Percentiles rank a stretch among this genome's conserved stretches.
Conservation (phyloP, 805 yeast species). For the Pichia insulana region DNA sequence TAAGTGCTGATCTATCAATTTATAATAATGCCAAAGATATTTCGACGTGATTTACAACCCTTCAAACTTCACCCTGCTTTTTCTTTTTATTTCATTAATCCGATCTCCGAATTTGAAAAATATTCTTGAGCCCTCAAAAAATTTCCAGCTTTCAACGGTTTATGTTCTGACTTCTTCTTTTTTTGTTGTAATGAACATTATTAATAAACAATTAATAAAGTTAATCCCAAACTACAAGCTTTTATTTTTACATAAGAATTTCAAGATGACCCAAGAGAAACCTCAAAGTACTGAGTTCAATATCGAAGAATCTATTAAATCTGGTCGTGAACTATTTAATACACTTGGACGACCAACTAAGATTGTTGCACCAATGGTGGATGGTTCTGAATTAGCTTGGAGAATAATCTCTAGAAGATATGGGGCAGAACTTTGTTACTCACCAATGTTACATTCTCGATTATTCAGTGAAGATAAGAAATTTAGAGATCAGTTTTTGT, state of each 20-base stretch:
- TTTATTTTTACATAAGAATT: not conserved
- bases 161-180: not conserved
- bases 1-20: too few species aligned
- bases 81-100: too few species aligned
- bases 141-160: not conserved
- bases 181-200: not conserved
- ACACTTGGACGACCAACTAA: slow-evolving; percentile 67
- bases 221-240: not conserved
- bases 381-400: slow-evolving; percentile 95
- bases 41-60: too few species aligned
- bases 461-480: slow-evolving; percentile 78
- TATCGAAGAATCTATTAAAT: slow-evolving; percentile 8
- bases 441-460: slow-evolving; percentile 95
- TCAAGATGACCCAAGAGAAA: not conserved
- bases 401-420: slow-evolving; percentile 73
- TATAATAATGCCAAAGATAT: too few species aligned
- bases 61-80: too few species aligned
- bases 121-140: too few species aligned
- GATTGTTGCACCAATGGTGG: slow-evolving; percentile 98
- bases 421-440: slow-evolving; percentile 91
- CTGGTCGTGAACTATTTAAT: slow-evolving; percentile 65
- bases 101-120: too few species aligned
- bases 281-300: slow-evolving; percentile 16
- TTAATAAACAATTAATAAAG: not conserved
- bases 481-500: slow-evolving; percentile 71